phyloP scores from a whole-genome alignment of 2,329 filamentous ascomycete species.

The Colletotrichum sp. region DNA sequence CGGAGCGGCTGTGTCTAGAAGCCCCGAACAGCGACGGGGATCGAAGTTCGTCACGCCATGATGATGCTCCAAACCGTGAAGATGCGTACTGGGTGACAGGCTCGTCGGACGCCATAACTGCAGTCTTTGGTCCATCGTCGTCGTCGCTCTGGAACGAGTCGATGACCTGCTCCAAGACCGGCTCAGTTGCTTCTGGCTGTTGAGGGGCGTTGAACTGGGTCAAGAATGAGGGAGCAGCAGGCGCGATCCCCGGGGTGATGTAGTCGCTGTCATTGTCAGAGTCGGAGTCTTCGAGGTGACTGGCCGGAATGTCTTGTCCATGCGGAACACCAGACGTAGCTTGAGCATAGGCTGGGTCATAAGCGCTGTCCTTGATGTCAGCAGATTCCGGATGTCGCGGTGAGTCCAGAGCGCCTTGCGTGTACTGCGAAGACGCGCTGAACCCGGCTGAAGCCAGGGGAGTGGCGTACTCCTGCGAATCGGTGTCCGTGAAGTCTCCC shows the following conservation, averaged over 20 bases:
- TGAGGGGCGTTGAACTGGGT: neutral
- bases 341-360: neutral
- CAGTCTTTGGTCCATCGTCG: neutral
- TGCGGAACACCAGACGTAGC: neutral
- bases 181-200: neutral
- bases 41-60: slow-evolving; percentile 10
- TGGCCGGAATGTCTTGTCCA: neutral
- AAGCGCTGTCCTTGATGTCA: neutral
- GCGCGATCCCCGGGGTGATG: neutral
- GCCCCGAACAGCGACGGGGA: slow-evolving; percentile 1
- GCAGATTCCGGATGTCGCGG: neutral
- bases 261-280: slow-evolving; percentile 19
- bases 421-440: slow-evolving; percentile 10
- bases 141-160: slow-evolving; percentile 10
- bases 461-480: slow-evolving; percentile 15
- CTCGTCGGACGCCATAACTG: neutral
- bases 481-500: slow-evolving; percentile 14
- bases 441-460: slow-evolving; percentile 13
- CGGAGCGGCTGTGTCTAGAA: slow-evolving; percentile 9
- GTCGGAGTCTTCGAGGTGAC: slow-evolving; percentile 23
- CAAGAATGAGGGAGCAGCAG: neutral
- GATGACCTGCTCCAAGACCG: slow-evolving; percentile 11
- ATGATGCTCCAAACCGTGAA: slow-evolving; percentile 3
- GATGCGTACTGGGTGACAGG: neutral
- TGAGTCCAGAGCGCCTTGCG: neutral